Evolutionary conservation across 1,284 basidiomycete genomes (phyloP), one percentile per base, ranked within the genome.

Genomic region (Ceraceosorus guamensis): DNA sequence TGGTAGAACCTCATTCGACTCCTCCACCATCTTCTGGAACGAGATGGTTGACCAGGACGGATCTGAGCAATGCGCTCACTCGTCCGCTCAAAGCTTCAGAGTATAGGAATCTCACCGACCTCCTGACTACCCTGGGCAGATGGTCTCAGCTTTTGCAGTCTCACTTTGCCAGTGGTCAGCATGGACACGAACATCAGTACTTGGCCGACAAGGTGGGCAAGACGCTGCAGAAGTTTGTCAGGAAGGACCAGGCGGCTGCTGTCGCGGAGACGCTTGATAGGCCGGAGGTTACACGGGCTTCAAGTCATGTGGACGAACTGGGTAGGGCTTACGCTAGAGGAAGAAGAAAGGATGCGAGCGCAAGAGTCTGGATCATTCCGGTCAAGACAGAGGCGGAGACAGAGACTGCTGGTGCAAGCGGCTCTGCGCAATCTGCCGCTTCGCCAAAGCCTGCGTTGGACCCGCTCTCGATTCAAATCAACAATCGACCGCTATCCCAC

Each of bases 301-400:
- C 24, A 24, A 50, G 41, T 6, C n/a, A 31, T 16, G 44, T 53
- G 16, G 52, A 53, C 44, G 16, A 41, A 13, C 44, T 49, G 11
- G 52, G 52, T 33, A 33, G 52, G 34, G 52, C 69, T 0, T 73
- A 75, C 39, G 50, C 57, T 0, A 62, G 63, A 33, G 72, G 72
- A 6, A 49, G 72, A 16, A 59, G 72, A 39, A 75, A 73, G 45
- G 72, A 71, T 35, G 62, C 60, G 46, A 62, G 58, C 8, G 72
- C 72, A 0, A 63, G 90, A 48, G 91, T 92, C 2, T 98, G 93
- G 92, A 85, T 96, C 78, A 87, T 96, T 53, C 86, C 87, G n/a
- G 81, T 84, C 11, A 81, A 83, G 18, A 2, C 33, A 46, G n/a
- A 37, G 31, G 39, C 47, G 43, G 41, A 51, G 34, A 33, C 46